Conservation (phyloP, 164 flowering plant genomes). For the Paratinospora sagittata region DNA sequence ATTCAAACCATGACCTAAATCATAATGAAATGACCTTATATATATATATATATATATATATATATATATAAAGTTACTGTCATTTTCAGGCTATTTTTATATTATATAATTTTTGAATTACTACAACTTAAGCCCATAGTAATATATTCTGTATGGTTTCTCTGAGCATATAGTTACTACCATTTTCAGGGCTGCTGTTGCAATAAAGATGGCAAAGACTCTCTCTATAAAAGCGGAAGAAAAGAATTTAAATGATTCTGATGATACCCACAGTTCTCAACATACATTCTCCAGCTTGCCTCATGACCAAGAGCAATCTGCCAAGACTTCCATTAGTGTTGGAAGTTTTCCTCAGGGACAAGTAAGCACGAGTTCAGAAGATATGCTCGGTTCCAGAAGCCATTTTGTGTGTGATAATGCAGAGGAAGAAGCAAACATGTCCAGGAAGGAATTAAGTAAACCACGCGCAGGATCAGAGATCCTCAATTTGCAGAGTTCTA, state of each 20-base stretch:
- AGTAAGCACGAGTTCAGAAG: slow-evolving; percentile 79
- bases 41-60: too few relatives aligned
- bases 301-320: slow-evolving; percentile 75
- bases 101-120: not conserved
- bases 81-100: too few relatives aligned
- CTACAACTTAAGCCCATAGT: not conserved
- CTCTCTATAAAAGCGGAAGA: slow-evolving; percentile 64
- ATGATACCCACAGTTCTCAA: slow-evolving; percentile 77
- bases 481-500: slow-evolving; percentile 27
- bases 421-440: slow-evolving; percentile 19
- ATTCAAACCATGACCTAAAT: too few relatives aligned
- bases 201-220: slow-evolving; percentile 77
- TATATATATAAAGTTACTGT: too few relatives aligned
- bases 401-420: slow-evolving; percentile 23
- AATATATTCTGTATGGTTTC: not conserved
- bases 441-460: slow-evolving; percentile 30
- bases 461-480: slow-evolving; percentile 25
- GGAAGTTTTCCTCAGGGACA: slow-evolving; percentile 80
- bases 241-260: slow-evolving; percentile 59
- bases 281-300: slow-evolving; percentile 81
- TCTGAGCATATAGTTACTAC: slow-evolving; percentile 9
- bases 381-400: slow-evolving; percentile 26
- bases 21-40: too few relatives aligned
- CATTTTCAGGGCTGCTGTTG: slow-evolving; percentile 73
- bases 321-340: slow-evolving; percentile 63